Conservation (phyloP, 140 eudicot species). For the Bidens hawaiensis region DNA sequence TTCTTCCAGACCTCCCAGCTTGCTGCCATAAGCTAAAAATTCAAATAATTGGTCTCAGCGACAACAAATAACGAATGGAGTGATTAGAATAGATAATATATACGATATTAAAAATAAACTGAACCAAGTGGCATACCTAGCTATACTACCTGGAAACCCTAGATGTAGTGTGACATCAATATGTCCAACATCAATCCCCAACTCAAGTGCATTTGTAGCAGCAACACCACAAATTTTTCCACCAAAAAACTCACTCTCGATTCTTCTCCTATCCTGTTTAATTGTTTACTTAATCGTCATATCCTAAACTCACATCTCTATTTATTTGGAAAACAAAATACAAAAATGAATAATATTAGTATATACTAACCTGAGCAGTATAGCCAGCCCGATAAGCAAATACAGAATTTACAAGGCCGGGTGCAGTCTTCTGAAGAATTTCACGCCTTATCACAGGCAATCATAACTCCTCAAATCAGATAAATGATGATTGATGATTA, state of each 20-base stretch:
- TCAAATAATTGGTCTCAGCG: background rate
- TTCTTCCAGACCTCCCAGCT: constrained; percentile 98
- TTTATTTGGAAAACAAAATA: background rate
- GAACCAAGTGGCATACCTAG: constrained; percentile 50
- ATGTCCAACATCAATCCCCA: constrained; percentile 97
- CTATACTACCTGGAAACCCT: constrained; percentile 96
- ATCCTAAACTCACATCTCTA: constrained; percentile 1
- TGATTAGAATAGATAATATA: background rate
- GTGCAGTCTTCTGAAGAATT: constrained; percentile 80
- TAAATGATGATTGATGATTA: constrained; percentile 4
- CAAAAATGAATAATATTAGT: background rate
- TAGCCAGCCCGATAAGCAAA: constrained; percentile 88
- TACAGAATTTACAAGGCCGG: constrained; percentile 55
- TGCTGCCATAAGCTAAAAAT: constrained; percentile 84
- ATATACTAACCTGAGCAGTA: constrained; percentile 61
- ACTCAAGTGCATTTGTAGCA: constrained; percentile 96
- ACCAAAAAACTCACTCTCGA: constrained; percentile 69
- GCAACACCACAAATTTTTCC: constrained; percentile 84
- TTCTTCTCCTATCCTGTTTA: constrained; percentile 81
- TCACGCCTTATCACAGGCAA: constrained; percentile 53
- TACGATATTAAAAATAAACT: background rate
- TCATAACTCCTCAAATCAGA: constrained; percentile 13
- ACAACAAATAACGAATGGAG: constrained; percentile 8
- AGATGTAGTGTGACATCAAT: constrained; percentile 95
- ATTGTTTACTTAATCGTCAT: constrained; percentile 4